phyloP scores from a whole-genome alignment of 805 yeast species.

The Spathaspora sp. region DNA sequence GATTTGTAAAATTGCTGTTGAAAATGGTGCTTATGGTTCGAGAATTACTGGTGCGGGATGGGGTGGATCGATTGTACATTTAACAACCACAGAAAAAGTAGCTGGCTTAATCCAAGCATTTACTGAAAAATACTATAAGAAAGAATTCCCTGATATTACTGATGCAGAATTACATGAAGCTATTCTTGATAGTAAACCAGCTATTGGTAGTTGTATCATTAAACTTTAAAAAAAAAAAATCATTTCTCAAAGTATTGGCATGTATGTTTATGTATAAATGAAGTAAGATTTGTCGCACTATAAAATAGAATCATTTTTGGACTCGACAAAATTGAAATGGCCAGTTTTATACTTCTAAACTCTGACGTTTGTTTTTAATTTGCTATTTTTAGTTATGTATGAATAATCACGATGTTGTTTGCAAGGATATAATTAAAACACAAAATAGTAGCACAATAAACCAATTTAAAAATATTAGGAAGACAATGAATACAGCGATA shows the following conservation, averaged over 20 bases:
- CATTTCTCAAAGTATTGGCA: not conserved
- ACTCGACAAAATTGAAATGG: too few relatives aligned
- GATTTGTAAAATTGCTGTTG: slow-evolving; percentile 50
- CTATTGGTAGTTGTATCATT: slow-evolving; percentile 38
- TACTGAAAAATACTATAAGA: slow-evolving; percentile 47
- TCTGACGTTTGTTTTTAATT: too few relatives aligned
- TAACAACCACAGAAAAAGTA: slow-evolving; percentile 45
- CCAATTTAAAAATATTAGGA: too few relatives aligned
- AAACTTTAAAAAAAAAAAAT: not conserved
- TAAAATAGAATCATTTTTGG: too few relatives aligned
- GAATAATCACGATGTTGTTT: too few relatives aligned
- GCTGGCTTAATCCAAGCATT: slow-evolving; percentile 39
- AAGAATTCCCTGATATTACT: slow-evolving; percentile 46
- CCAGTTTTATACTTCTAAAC: too few relatives aligned
- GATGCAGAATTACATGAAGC: slow-evolving; percentile 45
- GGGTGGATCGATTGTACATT: slow-evolving; percentile 72
- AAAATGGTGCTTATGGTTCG: slow-evolving; percentile 60
- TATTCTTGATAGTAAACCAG: slow-evolving; percentile 53
- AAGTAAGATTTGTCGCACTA: too few relatives aligned
- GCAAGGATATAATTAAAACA: too few relatives aligned
- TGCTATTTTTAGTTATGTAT: too few relatives aligned
- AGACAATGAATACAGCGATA: too few relatives aligned
- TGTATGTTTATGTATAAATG: not conserved
- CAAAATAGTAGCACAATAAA: too few relatives aligned
- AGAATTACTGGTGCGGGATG: slow-evolving; percentile 80